Base-by-base conservation (phyloP, 2,329 filamentous ascomycete species). In the Byssoonygena ceratinophila region DNA sequence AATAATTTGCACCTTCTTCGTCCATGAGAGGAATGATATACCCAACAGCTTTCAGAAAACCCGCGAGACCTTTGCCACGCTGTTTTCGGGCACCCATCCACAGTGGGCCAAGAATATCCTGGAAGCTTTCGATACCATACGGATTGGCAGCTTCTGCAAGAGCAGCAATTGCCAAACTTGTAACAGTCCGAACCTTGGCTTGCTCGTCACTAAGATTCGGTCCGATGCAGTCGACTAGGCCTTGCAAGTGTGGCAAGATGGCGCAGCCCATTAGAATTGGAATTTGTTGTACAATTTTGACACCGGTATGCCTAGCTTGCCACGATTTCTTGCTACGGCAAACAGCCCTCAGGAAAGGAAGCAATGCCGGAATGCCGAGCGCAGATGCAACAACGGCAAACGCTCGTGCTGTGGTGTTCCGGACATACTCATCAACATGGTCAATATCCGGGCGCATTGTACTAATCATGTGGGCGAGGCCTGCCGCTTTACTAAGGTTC, bases 11-110 rank as follows among this genome's bases (percentile, higher is more conserved):
- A 68, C 96, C 97, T 66, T 98, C 92, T 70, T 98, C 92, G 72
- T 98, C 92, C 92, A 98, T 98, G 49, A 98, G 79, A 3, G 92
- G 92, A 57, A 98, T 97, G 64, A 98, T 95, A 68, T 92, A 97
- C 23, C 92, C 92, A 40, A 98, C 91, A 44, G 92, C 92, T 72
- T 98, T 98, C 56, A 98, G 76, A 70, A 96, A 98, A 12, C 89
- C 91, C 22, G 92, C 91, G 41, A 98, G 77, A 61, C 91, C 90
- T 68, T 98, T 98, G 57, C 92, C 92, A 64, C 92, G 83, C 71
- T 98, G 92, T 72, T 96, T 96, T 58, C 91, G 82, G 25, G 89
- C 91, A 54, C 92, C 92, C 4, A 88, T 96, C 92, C 92, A 98
- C 0, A 98, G 77, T 3, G 92, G 92, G 65, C 97, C 96, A 46